These are phyloP conservation scores for Excoecaria cochinchinensis DNA, from an alignment of 345 rosid genomes.

Conservation along the genomic window DNA sequence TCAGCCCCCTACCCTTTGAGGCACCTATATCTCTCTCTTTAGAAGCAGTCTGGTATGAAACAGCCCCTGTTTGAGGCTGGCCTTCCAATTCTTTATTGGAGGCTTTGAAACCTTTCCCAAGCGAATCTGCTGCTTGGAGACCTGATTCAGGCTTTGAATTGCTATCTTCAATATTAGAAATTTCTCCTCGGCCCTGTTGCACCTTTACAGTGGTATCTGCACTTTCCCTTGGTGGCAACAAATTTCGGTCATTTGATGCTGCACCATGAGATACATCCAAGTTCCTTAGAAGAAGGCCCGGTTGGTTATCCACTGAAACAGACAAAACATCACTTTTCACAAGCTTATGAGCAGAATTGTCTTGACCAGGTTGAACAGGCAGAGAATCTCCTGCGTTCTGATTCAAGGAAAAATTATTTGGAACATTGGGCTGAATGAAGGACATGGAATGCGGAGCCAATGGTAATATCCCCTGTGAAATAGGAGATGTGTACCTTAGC, in stretches of 20 bases:
- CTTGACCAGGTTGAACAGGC: conserved; percentile 50
- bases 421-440: conserved; percentile 48
- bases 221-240: conserved; percentile 38
- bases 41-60: conserved; percentile 24
- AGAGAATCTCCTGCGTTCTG: conserved; percentile 48
- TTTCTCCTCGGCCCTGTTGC: conserved; percentile 46
- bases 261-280: conserved; percentile 44
- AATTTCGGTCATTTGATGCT: conserved; percentile 34
- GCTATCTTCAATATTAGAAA: conserved; percentile 30
- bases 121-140: conserved; percentile 38
- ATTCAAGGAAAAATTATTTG: conserved; percentile 43
- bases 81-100: conserved; percentile 44
- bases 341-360: conserved; percentile 30
- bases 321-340: conserved; percentile 38
- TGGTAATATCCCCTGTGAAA: conserved; percentile 72
- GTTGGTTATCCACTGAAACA: conserved; percentile 39
- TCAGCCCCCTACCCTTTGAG: conserved; percentile 40
- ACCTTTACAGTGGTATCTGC: conserved; percentile 26
- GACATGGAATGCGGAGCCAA: conserved; percentile 61
- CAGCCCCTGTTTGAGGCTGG: conserved; percentile 39
- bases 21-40: conserved; percentile 37
- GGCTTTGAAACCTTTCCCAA: conserved; percentile 28
- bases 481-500: conserved; percentile 70
- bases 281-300: conserved; percentile 44
- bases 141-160: conserved; percentile 35